A percentile compares a stretch with the other conserved stretches of the same genome.
phyloP scores from a whole-genome alignment of 2,329 filamentous ascomycete species.

The Trichophyton verrucosum region DNA sequence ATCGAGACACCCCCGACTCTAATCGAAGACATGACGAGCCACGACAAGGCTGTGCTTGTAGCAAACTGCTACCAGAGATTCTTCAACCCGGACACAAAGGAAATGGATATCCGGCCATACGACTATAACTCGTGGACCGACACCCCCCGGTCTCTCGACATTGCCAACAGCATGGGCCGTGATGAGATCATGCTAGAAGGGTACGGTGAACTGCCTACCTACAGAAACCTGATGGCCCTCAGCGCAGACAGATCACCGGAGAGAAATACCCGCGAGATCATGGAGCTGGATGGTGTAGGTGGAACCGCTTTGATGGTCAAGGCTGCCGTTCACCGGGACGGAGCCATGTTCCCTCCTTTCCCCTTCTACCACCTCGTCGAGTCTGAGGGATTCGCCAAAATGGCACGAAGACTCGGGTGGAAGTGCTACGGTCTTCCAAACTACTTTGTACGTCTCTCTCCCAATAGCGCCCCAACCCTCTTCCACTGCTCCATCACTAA shows the following conservation, averaged over 20 bases:
- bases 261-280: conserved; percentile 48
- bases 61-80: conserved; percentile 93
- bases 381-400: conserved; percentile 95
- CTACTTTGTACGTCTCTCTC: conserved; percentile 61
- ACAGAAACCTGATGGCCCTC: conserved; percentile 80
- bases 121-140: conserved; percentile 98
- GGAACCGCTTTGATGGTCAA: conserved; percentile 88
- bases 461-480: background rate
- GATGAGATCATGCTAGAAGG: conserved; percentile 92
- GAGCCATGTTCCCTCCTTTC: conserved; percentile 97
- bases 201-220: conserved; percentile 86
- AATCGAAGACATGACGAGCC: conserved; percentile 79
- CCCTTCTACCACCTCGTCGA: conserved; percentile 94
- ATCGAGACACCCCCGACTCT: conserved; percentile 72
- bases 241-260: conserved; percentile 48
- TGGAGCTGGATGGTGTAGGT: conserved; percentile 82
- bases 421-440: conserved; percentile 80
- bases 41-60: conserved; percentile 83
- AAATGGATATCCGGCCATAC: conserved; percentile 68
- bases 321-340: conserved; percentile 90
- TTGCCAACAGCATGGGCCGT: conserved; percentile 68
- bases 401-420: conserved; percentile 84
- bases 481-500: conserved; percentile 6
- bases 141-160: conserved; percentile 60
- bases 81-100: conserved; percentile 57